Evolutionary conservation across 2,329 filamentous ascomycete species (phyloP), one percentile per base, ranked within the genome.

Genomic region (Fusarium sp.): DNA sequence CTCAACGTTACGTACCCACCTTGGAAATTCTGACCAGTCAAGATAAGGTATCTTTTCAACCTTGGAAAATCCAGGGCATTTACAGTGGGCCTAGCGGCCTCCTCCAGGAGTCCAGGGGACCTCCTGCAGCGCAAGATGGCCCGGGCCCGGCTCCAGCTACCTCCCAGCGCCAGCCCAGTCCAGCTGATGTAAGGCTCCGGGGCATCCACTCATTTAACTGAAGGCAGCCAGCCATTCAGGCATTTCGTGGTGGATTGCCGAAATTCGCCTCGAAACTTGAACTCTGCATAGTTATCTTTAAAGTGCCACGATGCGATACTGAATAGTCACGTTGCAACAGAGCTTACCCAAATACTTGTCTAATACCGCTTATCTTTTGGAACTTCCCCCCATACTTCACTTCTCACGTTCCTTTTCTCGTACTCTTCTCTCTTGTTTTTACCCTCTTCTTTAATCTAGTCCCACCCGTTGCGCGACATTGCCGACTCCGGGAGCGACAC

Each of bases 391-490:
- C 37, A 21, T 38, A 29, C 41, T 69, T 63, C 59, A 45, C 37
- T 66, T 64, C 57, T 66, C 51, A 44, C 61, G 18, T 57, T 61
- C 55, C 48, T 66, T 65, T 29, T 38, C n/a, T 72, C 64, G 59
- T 65, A 62, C 60, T 57, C 69, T 69, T 69, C 35, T 72, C 72
- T 49, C 73, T 74, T 73, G 45, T 42, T 54, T 45, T 54, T 60
- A 51, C 37, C 35, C 23, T 71, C 41, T 59, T 60, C 52, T 63
- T 73, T 72, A 74, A 72, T 74, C 68, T 61, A 64, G 63, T 74
- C 71, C 62, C 64, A 57, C 63, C 62, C 64, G 49, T 64, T 74
- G 72, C 74, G 76, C 76, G 73, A 77, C 76, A 75, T 77, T 77
- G 71, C 73, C 74, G 66, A 57, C 59, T 41, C 59, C 65, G 59